Evolutionary conservation across 1,284 basidiomycete species (phyloP), one percentile per base, ranked within the genome.

Genomic region (Ganoderma lucidum): DNA sequence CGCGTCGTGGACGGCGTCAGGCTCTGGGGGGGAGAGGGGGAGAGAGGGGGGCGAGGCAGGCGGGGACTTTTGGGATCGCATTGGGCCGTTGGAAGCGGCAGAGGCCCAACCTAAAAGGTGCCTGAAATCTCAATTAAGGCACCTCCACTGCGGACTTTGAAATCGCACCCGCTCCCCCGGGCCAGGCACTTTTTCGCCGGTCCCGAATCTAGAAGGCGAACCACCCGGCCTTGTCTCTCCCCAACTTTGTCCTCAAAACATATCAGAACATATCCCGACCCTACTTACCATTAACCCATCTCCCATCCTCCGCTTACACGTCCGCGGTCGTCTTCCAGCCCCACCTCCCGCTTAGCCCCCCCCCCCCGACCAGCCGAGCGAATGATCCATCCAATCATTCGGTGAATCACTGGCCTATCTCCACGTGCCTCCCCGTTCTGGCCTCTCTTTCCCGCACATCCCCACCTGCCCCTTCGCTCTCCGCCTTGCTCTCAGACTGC

Each of bases 21-120:
- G 58, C 41, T 63, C 48, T 44, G 66, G 65, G 55, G 68, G 56
- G 37, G 64, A 45, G 67, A 56, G 15, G 62, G 23, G 42, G 70
- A 19, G 6, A 44, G 62, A 30, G 66, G 68, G 62, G 63, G 66
- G 41, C 60, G 59, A 55, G 39, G 30, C 48, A 37, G 62, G 68
- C 70, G 73, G 75, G 75, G 76, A 77, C 69, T 76, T 74, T 74
- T 75, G 66, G 78, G 69, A 70, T 76, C 76, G 76, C 77, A 78
- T 78, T 68, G 73, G 62, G 71, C 72, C 72, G 75, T 71, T 70
- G 65, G 69, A 74, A 71, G 72, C 70, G 71, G 75, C 73, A 70
- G 55, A 55, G 63, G 48, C 59, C 65, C 73, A 77, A 77, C 77
- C 78, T 78, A 78, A 78, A 78, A 79, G 78, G 78, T 79, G 78